phyloP scores from a whole-genome alignment of 2,329 filamentous ascomycete genomes.

The Cladosporium halotolerans region DNA sequence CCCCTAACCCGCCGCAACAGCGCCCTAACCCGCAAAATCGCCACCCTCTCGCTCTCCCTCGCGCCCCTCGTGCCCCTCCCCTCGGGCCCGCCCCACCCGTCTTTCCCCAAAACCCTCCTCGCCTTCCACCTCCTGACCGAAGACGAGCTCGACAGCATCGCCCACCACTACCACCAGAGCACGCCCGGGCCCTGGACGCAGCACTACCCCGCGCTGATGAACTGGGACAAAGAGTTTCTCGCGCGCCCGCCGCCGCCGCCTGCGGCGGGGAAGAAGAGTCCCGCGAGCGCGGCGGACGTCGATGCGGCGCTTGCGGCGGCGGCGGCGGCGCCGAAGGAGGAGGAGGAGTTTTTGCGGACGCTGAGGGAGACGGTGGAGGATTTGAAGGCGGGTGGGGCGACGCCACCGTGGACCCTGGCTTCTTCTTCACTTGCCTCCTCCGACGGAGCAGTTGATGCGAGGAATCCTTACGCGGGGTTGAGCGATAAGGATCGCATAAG shows the following conservation, averaged over 20 bases:
- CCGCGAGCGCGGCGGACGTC: not conserved
- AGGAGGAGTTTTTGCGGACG: constrained; percentile 13
- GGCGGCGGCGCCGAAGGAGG: not conserved
- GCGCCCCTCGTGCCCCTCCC: constrained; percentile 54
- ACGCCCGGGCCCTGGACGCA: constrained; percentile 49
- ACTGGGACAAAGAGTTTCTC: constrained; percentile 48
- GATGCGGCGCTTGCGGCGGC: constrained; percentile 4
- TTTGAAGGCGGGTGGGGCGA: constrained; percentile 28
- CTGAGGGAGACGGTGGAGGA: constrained; percentile 29
- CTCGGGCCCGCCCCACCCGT: constrained; percentile 57
- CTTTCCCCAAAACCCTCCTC: constrained; percentile 61
- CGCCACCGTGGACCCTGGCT: not conserved
- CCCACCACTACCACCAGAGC: constrained; percentile 67
- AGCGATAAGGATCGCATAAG: constrained; percentile 35
- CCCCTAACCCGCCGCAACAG: constrained; percentile 26
- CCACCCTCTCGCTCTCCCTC: constrained; percentile 59
- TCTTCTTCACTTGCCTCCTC: not conserved
- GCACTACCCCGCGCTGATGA: constrained; percentile 63
- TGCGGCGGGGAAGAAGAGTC: not conserved
- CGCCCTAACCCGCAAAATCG: constrained; percentile 54
- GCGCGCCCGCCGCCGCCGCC: constrained; percentile 13
- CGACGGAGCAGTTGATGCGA: not conserved
- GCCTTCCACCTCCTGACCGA: constrained; percentile 70
- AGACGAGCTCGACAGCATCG: constrained; percentile 61
- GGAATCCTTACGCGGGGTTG: constrained; percentile 26